Base-by-base conservation (phyloP, 106 monocot species). In the Narthecium ossifragum region DNA sequence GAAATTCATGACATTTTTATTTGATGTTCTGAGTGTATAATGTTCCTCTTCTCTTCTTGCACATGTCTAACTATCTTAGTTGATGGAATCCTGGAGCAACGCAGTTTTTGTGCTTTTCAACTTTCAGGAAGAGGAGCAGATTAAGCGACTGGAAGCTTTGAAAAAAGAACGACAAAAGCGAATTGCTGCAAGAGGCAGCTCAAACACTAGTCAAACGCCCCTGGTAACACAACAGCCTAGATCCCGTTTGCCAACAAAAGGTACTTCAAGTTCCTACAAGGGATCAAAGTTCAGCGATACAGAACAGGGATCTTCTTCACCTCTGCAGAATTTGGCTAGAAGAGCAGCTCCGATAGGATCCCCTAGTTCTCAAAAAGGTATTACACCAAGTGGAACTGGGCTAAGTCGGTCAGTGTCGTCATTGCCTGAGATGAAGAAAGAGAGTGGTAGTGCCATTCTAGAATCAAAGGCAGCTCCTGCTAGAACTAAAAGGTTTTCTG, bases 101-200 rank as follows among this genome's bases (percentile, higher is more conserved):
- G 23, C 34, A 3, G 2, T 48, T 9, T 23, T 22, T 13, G 20
- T 55, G 26, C 38, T 40, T 18, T 57, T 61, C 17, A 26, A 25
- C 20, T 71, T 78, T 34, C 66, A 96, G 96, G 96, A 96, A 73
- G 90, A 75, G 23, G 80, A 96, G 66, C 67, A 75, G 59, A 71
- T 55, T 23, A 77, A 60, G 63, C 54, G 92, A 34, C 70, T 96
- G 57, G 96, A 96, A 62, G 90, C 78, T 61, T 67, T 96, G 45
- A 96, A 87, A 84, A 57, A 65, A 61, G 90, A 96, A 51, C 53
- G 96, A 11, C 78, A 96, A 68, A 90, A 84, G 70, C 78, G 86
- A 68, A 96, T 96, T 49, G 90, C 86, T 39, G 81, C 96, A 51
- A 96, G 79, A 73, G 68, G 51, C 27, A 53, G 65, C 57, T 80